These are phyloP conservation scores for Mycena polygramma DNA, from an alignment of 768 basidiomycete genomes.

Conservation along the genomic window DNA sequence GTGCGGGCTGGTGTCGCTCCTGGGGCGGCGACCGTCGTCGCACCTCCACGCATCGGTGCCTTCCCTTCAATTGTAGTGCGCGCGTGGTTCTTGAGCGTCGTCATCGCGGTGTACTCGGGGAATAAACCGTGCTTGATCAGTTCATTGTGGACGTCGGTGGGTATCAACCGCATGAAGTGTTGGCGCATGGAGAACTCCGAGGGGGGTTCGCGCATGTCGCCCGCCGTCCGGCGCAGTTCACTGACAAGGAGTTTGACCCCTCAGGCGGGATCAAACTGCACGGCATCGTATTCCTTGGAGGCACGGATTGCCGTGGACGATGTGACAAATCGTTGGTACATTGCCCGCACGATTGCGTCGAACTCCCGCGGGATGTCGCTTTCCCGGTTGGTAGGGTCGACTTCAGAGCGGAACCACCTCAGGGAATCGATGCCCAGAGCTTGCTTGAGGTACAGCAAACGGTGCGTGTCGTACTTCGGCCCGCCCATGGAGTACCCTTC, in stretches of 20 bases:
- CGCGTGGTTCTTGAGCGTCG: no score
- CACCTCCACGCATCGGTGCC: not conserved
- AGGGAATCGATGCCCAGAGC: not conserved
- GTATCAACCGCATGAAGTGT: constrained; percentile 16
- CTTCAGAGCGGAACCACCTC: no score
- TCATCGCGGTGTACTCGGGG: no score
- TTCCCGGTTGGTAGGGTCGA: no score
- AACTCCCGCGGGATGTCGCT: no score
- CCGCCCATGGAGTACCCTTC: no score
- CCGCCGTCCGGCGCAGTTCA: constrained; percentile 2
- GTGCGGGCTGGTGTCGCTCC: no score
- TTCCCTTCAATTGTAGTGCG: no score
- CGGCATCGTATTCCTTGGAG: not conserved
- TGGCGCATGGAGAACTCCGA: not conserved
- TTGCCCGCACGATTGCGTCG: not conserved
- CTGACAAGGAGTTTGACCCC: not conserved
- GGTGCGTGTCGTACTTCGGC: not conserved
- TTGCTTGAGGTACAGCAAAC: not conserved
- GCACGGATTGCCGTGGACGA: not conserved
- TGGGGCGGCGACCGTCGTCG: not conserved
- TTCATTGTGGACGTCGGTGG: not conserved
- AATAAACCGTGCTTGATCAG: not conserved
- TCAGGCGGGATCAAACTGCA: not conserved
- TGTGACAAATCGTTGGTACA: not conserved
- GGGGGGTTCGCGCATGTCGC: constrained; percentile 7